Base-by-base conservation (phyloP, 345 rosid genomes). In the Murraya paniculata region DNA sequence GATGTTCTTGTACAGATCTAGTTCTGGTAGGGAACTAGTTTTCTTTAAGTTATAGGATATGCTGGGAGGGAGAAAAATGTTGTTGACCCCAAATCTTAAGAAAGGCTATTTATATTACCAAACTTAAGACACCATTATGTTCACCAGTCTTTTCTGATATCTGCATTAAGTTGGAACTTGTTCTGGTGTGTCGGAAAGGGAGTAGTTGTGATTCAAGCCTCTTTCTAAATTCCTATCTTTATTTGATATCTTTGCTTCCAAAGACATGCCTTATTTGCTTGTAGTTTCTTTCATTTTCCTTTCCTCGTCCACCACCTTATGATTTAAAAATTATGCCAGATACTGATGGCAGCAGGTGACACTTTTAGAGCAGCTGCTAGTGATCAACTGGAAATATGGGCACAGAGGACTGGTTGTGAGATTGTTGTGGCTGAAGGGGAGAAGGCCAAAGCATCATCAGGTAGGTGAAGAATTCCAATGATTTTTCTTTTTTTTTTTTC, bases 341-440 rank as follows among this genome's bases (percentile, higher is more conserved):
- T 94, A 84, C 84, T 96, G 81, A 83, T 93, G 90, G 99, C 98
- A 39, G 99, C 99, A 77, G 99, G 99, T 25, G 99, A 96, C 85
- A 96, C 99, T 60, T 96, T 92, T 84, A 91, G 99, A 83, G 98
- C 99, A 79, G 99, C 99, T 80, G 93, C 97, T 68, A 94, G 93
- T 81, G 98, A 96, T 83, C 97, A 93, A 85, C 88, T 96, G 64
- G 98, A 95, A 87, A 92, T 96, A 75, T 92, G 97, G 99, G 98
- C 97, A 19, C 95, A 92, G 89, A 90, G 97, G 85, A 89, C 97
- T 24, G 97, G 89, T 55, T 94, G 98, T 79, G 97, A 92, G 82
- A 96, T 94, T 81, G 97, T 91, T 79, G 85, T 87, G 50, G 98
- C 95, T 58, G 92, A 90, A 78, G 74, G 79, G 77, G 91, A 88